Conservation (phyloP, 768 basidiomycete species). For the Fibroporia radiculosa region DNA sequence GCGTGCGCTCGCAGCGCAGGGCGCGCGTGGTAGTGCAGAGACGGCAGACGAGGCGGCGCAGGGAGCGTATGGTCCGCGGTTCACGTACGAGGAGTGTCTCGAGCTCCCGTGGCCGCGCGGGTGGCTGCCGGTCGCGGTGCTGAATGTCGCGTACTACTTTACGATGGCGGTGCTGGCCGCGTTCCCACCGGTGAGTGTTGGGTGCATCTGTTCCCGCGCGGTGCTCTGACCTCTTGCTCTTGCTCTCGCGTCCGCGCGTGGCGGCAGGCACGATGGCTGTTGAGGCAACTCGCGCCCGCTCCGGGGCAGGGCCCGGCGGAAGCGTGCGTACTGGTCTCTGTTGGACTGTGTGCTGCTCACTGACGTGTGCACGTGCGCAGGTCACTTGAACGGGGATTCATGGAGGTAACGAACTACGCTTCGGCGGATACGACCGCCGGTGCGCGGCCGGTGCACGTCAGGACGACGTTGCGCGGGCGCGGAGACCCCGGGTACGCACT, state of each 20-base stretch:
- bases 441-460: slow-evolving; percentile 36
- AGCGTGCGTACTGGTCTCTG: slow-evolving; percentile 37
- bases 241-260: too few relatives aligned
- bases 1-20: slow-evolving; percentile 25
- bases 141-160: slow-evolving; percentile 27
- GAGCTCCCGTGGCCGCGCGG: slow-evolving; percentile 21
- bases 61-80: slow-evolving; percentile 55
- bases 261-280: slow-evolving; percentile 49
- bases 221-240: background rate
- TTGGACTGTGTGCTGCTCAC: background rate
- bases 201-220: background rate
- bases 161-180: slow-evolving; percentile 1
- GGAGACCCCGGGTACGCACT: slow-evolving; percentile 75
- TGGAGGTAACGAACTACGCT: slow-evolving; percentile 66
- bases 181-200: slow-evolving; percentile 20
- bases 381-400: slow-evolving; percentile 47
- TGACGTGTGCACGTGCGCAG: slow-evolving; percentile 24
- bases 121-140: slow-evolving; percentile 31
- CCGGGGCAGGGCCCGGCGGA: slow-evolving; percentile 59
- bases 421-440: slow-evolving; percentile 40
- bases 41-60: slow-evolving; percentile 14
- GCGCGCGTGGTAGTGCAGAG: slow-evolving; percentile 1
- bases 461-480: slow-evolving; percentile 52
- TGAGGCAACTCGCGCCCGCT: slow-evolving; percentile 41
- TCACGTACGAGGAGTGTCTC: slow-evolving; percentile 72